phyloP scores from a whole-genome alignment of 768 basidiomycete species.

The Ramaria sp. region DNA sequence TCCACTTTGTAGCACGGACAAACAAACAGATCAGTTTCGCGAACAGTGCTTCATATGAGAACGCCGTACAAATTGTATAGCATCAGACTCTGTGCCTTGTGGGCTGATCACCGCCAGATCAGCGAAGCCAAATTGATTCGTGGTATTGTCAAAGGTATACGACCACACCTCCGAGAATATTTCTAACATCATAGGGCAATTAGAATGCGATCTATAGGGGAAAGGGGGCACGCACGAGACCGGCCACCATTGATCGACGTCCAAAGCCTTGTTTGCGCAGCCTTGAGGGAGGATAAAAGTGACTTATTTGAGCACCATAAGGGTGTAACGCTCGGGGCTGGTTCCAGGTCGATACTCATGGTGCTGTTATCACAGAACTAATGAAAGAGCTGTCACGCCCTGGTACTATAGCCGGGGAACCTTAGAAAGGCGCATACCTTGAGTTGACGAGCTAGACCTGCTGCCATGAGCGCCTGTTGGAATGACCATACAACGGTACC shows the following conservation, averaged over 20 bases:
- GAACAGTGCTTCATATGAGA: neutral
- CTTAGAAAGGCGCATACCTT: slow-evolving; percentile 11
- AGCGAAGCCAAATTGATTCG: slow-evolving; percentile 26
- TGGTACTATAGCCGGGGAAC: neutral
- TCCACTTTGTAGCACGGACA: neutral
- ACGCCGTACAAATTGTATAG: slow-evolving; percentile 21
- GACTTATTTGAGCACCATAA: slow-evolving; percentile 27
- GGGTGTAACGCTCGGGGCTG: slow-evolving; percentile 14
- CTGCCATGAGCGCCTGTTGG: slow-evolving; percentile 36
- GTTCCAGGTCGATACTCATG: slow-evolving; percentile 15
- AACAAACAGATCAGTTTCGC: neutral
- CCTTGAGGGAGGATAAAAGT: slow-evolving; percentile 23
- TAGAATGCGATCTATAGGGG: neutral
- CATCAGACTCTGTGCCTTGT: slow-evolving; percentile 33
- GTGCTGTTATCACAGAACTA: slow-evolving; percentile 15
- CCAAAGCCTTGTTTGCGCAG: slow-evolving; percentile 30
- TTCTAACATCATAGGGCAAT: slow-evolving; percentile 15
- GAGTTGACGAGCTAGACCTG: slow-evolving; percentile 29
- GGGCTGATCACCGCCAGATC: slow-evolving; percentile 29
- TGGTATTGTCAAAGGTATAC: slow-evolving; percentile 25
- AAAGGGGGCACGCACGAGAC: slow-evolving; percentile 16
- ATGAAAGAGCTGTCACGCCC: neutral
- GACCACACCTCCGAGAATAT: slow-evolving; percentile 33
- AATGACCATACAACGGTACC: slow-evolving; percentile 20
- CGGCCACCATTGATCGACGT: slow-evolving; percentile 26